Conservation (phyloP, 2,329 filamentous ascomycete genomes). For the Thielaviopsis ethacetica region DNA sequence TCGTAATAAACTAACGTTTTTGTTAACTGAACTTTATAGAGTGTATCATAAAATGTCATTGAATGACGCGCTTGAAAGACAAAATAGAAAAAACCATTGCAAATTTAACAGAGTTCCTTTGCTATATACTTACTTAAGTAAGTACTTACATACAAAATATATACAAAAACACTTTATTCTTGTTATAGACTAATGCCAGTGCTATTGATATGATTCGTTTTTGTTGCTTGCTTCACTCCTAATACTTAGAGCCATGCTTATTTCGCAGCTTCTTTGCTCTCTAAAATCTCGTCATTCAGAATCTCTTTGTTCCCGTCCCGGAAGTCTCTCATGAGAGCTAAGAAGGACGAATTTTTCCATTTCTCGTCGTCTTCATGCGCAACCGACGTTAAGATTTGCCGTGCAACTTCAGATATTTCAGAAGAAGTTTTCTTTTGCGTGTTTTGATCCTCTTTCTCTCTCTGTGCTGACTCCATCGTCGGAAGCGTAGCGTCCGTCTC, state of each 20-base stretch:
- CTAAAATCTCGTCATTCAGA: conserved; percentile 24
- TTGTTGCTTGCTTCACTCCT: too few species aligned
- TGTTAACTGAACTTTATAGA: too few species aligned
- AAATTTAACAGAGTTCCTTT: too few species aligned
- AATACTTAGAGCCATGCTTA: not conserved
- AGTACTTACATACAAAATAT: too few species aligned
- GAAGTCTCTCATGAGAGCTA: conserved; percentile 29
- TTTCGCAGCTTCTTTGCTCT: conserved; percentile 13
- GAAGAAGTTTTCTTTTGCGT: conserved; percentile 17
- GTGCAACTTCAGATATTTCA: conserved; percentile 25
- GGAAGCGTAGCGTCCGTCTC: conserved; percentile 9
- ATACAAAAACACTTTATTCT: too few species aligned
- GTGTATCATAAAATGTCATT: too few species aligned
- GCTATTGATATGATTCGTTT: too few species aligned
- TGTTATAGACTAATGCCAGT: too few species aligned
- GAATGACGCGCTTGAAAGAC: too few species aligned
- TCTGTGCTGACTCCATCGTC: conserved; percentile 12
- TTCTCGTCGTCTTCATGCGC: conserved; percentile 29
- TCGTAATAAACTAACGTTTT: too few species aligned
- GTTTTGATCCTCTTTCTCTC: conserved; percentile 12
- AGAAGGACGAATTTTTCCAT: conserved; percentile 30
- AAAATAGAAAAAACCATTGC: too few species aligned
- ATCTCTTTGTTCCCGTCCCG: conserved; percentile 29
- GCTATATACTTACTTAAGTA: too few species aligned
- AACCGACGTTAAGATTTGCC: conserved; percentile 26